Base-by-base conservation (phyloP, 148 eudicot species). In the Camellia lanceoleosa region DNA sequence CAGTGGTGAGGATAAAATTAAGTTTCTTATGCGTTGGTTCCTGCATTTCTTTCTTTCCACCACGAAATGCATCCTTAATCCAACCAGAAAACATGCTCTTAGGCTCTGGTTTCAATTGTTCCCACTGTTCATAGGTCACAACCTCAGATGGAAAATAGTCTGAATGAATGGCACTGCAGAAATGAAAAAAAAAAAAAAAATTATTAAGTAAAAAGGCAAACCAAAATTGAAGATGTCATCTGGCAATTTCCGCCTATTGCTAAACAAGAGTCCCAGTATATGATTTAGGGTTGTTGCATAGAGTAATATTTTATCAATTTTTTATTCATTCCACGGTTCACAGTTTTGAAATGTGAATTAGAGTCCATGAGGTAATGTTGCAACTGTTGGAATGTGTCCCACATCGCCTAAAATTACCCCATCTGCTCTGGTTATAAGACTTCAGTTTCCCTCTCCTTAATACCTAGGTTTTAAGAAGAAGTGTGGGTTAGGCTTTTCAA, bases 71-170 rank as follows among this genome's bases (percentile, higher is more conserved):
- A 51, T 90, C 92, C 80, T 89, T 95, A 75, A 95, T 80, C 99
- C 99, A 95, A 74, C 92, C 93, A 76, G 95, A 81, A 72, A 92
- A 78, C 84, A 82, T 62, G 62, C 80, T 83, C 82, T 85, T 90
- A 14, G 84, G 75, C 82, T 87, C 97, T 44, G 91, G 85, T 75
- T 93, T 92, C 83, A 91, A 76, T 78, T 85, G 88, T 76, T 76
- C 80, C 97, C 93, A 93, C 81, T 90, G 93, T 46, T 93, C 98
- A 85, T 91, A 90, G 15, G 91, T 92, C 78, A 92, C 78, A 70
- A 95, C 97, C 90, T 95, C 99, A 18, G 92, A 83, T 56, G 90
- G 90, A 84, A 95, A 91, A 69, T 79, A 62, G 69, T 87, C 90
- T 73, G 92, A 70, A 47, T 82, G 71, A 46, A 90, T 55, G 77